Evolutionary conservation across 2,329 filamentous ascomycete genomes (phyloP), one percentile per base, ranked within the genome.

Genomic region (Fusarium algeriense): DNA sequence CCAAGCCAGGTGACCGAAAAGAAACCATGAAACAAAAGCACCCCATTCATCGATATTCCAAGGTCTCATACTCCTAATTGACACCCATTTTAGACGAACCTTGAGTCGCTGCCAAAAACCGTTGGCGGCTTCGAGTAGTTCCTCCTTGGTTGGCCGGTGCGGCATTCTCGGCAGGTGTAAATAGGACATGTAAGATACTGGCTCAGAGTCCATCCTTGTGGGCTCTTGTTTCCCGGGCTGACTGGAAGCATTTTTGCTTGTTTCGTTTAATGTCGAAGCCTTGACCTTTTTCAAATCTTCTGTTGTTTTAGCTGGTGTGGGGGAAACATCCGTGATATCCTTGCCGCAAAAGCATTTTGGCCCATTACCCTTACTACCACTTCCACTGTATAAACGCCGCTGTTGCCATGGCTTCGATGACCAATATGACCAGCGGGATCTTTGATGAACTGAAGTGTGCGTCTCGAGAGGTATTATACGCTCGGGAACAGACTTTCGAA

Each of bases 31-130:
- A 57, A 87, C 90, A 70, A 99, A 95, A 7, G 96, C 96, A 48
- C 94, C 93, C 85, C 97, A 98, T 83, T 99, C 96, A 80, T 99
- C 96, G 26, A 92, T 89, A 80, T 97, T 99, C 89, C 96, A 99
- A 1, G 96, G 96, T 40, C 96, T 88, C 80, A 93, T 93, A 79
- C 95, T 97, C 78, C 95, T 88, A 76, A 99, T 99, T 5, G 96
- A 97, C 76, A 96, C 91, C 96, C 96, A 99, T 82, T 99, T 99
- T 84, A 98, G 97, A 43, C 94, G 92, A 28, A 98, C 93, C 78
- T 92, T 94, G 46, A 98, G 82, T 52, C 96, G 89, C 69, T 97
- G 92, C 91, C 94, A 96, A 80, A 98, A 98, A 2, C 95, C 95
- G 26, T 91, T 98, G 38, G 96, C 94, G 7, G 96, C 95, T 23